Conservation (phyloP, 2,329 filamentous ascomycete species). For the Botrytis aclada region DNA sequence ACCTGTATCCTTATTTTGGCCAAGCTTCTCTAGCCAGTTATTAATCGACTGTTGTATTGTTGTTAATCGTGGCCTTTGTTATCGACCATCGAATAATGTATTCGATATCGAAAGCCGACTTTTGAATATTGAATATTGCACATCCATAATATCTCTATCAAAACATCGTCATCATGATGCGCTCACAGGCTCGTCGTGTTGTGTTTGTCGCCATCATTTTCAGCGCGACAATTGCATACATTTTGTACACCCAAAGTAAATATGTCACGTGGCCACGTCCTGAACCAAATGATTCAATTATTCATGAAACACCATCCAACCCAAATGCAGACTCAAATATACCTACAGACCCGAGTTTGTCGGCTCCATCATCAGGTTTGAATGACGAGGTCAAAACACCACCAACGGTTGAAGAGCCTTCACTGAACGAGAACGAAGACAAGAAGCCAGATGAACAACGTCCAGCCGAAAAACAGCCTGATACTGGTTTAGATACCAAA, state of each 20-base stretch:
- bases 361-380: not conserved
- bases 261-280: not conserved
- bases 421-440: not conserved
- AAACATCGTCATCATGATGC: not conserved
- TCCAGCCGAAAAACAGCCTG: not conserved
- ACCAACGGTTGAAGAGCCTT: not conserved
- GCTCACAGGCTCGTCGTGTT: not conserved
- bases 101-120: not conserved
- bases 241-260: not conserved
- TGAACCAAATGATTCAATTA: not conserved
- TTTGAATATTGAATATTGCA: not conserved
- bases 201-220: not conserved
- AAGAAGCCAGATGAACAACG: not conserved
- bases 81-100: not conserved
- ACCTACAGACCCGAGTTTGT: not conserved
- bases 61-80: constrained; percentile 3
- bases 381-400: not conserved
- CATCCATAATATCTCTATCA: not conserved
- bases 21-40: not conserved
- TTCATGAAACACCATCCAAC: not conserved
- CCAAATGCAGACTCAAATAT: not conserved
- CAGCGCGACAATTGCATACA: not conserved
- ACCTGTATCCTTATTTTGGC: not conserved
- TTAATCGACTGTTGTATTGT: not conserved
- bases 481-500: not conserved